Base-by-base conservation (phyloP, 257 asterid species). In the Paulownia fortunei region DNA sequence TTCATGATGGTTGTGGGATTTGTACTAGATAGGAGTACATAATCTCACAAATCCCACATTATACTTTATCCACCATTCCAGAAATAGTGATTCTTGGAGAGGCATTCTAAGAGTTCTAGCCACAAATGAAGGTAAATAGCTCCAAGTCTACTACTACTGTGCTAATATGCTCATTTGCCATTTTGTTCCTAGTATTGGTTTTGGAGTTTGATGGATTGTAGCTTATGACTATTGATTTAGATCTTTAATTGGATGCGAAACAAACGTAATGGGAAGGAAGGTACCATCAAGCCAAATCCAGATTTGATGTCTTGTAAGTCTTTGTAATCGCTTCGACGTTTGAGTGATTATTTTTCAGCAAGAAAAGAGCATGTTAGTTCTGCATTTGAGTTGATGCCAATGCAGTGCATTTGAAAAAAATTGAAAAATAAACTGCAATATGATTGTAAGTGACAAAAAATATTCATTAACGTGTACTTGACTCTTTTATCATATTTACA, bases 221-320 rank as follows among this genome's bases (percentile, higher is more conserved):
- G 15, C 46, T 75, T 13, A 4, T 81, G 10, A 12, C 51, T 75
- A 23, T 76, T 62, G 62, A 59, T 52, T 81, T 80, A 92, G 98
- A 90, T 94, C 83, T 92, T 90, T 76, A 81, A 85, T 77, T 92
- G 97, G 98, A 77, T 89, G 83, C 88, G 91, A 76, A 83, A 74
- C 76, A 89, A 83, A 87, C 80, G 81, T 21, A 86, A 62, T 80
- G 90, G 87, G 36, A 87, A 61, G 69, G 84, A 81, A 63, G 73
- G 34, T n/a, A 54, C 51, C 78, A 70, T 55, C 60, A 80, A 76
- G 55, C 72, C 87, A 10, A 70, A 60, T 75, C 77, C 83, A 65
- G 59, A 58, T 13, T 11, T 88, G 0, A n/a, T 68, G 23, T 51
- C 85, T n/a, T 32, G 96, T 92, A 75, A 87, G 91, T 86, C 41